phyloP scores from a whole-genome alignment of 2,329 filamentous ascomycete genomes.

The Cyanodermella asteris region DNA sequence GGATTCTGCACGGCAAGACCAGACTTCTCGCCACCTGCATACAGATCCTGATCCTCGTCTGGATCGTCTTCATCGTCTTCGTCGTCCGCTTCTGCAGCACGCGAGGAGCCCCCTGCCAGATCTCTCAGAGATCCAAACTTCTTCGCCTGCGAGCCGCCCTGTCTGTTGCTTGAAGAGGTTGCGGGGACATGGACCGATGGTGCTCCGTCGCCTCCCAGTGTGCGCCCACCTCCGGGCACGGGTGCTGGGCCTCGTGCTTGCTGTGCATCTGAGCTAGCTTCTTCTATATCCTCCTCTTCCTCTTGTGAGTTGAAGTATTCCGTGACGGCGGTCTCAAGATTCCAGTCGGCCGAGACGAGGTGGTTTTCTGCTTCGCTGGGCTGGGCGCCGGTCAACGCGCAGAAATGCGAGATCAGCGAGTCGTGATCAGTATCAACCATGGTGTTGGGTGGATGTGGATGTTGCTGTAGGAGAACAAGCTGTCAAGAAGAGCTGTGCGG shows the following conservation, averaged over 20 bases:
- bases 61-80: slow-evolving; percentile 28
- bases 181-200: too few relatives aligned
- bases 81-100: slow-evolving; percentile 13
- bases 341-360: slow-evolving; percentile 42
- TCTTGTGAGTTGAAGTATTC: slow-evolving; percentile 40
- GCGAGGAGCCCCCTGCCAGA: slow-evolving; percentile 11
- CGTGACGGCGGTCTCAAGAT: slow-evolving; percentile 38
- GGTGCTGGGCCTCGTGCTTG: slow-evolving; percentile 5
- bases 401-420: slow-evolving; percentile 29
- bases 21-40: slow-evolving; percentile 45
- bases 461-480: too few relatives aligned
- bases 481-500: too few relatives aligned
- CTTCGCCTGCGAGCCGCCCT: slow-evolving; percentile 17
- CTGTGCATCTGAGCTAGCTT: slow-evolving; percentile 13
- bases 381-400: slow-evolving; percentile 30
- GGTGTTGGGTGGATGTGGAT: slow-evolving; percentile 8
- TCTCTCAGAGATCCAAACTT: slow-evolving; percentile 27
- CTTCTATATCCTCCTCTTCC: slow-evolving; percentile 23
- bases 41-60: slow-evolving; percentile 33
- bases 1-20: slow-evolving; percentile 46
- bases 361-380: slow-evolving; percentile 34
- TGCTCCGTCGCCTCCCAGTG: slow-evolving; percentile 13
- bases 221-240: slow-evolving; percentile 11
- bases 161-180: slow-evolving; percentile 10
- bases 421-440: slow-evolving; percentile 20